Conservation (phyloP, 192 early-diverging fungal species). For the Dissophora ornata region DNA sequence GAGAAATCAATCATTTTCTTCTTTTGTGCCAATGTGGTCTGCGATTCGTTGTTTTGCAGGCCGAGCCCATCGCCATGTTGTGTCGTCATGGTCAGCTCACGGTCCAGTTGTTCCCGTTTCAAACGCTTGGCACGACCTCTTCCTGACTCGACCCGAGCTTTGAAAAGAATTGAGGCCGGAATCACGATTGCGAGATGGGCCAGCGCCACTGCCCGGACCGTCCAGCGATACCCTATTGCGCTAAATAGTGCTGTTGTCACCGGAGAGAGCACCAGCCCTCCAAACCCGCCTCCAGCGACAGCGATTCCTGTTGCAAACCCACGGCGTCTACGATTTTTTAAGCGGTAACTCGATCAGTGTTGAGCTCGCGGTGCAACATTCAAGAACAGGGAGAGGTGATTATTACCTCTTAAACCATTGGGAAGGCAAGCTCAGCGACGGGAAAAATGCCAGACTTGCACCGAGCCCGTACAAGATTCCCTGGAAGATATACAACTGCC, state of each 20-base stretch:
- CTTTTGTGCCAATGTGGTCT: constrained; percentile 7
- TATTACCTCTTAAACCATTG: constrained; percentile 62
- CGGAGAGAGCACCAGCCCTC: constrained; percentile 64
- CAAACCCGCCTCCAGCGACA: constrained; percentile 64
- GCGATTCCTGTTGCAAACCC: constrained; percentile 63
- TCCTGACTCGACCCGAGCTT: constrained; percentile 41
- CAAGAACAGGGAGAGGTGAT: neutral
- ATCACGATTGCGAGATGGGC: constrained; percentile 57
- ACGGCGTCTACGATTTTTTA: constrained; percentile 31
- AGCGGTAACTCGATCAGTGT: neutral
- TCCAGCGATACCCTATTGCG: constrained; percentile 61
- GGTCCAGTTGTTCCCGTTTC: constrained; percentile 25
- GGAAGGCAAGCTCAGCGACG: constrained; percentile 62
- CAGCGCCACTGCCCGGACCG: constrained; percentile 63
- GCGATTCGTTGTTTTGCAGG: neutral
- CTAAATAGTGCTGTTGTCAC: constrained; percentile 58
- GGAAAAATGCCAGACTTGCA: constrained; percentile 60
- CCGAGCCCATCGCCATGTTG: no score
- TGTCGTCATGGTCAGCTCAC: constrained; percentile 3
- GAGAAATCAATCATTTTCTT: constrained; percentile 57
- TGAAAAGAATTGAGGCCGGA: constrained; percentile 57
- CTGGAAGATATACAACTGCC: constrained; percentile 46
- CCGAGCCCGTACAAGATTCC: constrained; percentile 52
- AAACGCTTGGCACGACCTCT: constrained; percentile 13
- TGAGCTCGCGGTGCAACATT: neutral